Conservation (phyloP, 768 basidiomycete species). For the Ephemerocybe angulata region DNA sequence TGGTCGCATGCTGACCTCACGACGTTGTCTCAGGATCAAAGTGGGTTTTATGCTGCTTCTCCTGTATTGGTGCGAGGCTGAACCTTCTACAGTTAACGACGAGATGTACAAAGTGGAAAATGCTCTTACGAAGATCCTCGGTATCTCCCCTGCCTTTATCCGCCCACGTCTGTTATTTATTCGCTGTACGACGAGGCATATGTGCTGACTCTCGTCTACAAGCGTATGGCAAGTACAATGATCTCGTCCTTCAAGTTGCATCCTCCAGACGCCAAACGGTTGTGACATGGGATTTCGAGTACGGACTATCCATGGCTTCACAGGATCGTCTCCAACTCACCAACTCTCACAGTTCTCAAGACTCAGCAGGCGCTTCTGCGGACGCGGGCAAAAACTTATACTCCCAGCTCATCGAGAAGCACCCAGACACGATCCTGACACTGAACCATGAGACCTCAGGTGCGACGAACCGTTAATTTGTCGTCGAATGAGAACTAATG, state of each 20-base stretch:
- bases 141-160: constrained; percentile 33
- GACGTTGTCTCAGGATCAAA: constrained; percentile 18
- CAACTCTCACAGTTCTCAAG: constrained; percentile 30
- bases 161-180: constrained; percentile 29
- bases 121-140: constrained; percentile 15
- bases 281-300: constrained; percentile 39
- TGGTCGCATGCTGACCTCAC: constrained; percentile 28
- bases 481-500: not conserved
- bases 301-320: not conserved
- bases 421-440: constrained; percentile 34
- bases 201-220: not conserved
- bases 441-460: constrained; percentile 38
- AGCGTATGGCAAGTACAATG: constrained; percentile 41
- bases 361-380: constrained; percentile 30
- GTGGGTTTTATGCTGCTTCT: constrained; percentile 13
- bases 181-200: not conserved
- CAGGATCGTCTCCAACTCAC: not conserved
- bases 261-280: constrained; percentile 25
- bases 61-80: not conserved
- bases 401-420: constrained; percentile 21
- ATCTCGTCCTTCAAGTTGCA: constrained; percentile 30
- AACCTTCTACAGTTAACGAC: constrained; percentile 15
- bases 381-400: constrained; percentile 28
- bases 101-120: constrained; percentile 21
- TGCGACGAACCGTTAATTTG: constrained; percentile 12